Percentiles rank a stretch among this genome's conserved stretches.
Evolutionary conservation across 2,329 filamentous ascomycete genomes (phyloP).

Genomic region (Stemphylium vesicarium): DNA sequence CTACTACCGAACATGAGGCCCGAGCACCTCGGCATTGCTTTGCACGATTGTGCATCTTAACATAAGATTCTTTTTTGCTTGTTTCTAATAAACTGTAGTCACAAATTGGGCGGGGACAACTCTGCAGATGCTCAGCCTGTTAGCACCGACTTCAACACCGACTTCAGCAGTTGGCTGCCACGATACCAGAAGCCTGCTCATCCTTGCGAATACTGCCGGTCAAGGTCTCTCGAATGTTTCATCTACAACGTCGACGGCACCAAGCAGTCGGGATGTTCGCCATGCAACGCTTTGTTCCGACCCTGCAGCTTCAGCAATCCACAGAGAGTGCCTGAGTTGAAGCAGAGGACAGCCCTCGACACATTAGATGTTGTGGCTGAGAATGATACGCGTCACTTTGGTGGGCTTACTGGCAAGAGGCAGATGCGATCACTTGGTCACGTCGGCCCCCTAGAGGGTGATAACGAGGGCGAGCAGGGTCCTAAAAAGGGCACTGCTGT

Average conservation of each 20-base stretch:
- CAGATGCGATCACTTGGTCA: constrained; percentile 46
- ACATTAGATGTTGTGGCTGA: constrained; percentile 57
- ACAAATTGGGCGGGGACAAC: not conserved
- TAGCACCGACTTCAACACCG: constrained; percentile 44
- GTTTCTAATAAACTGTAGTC: constrained; percentile 16
- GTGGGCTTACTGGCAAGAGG: constrained; percentile 48
- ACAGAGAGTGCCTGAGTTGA: constrained; percentile 37
- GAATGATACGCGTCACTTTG: constrained; percentile 42
- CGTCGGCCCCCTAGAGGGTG: constrained; percentile 45
- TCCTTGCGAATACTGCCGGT: constrained; percentile 57
- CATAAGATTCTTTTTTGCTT: not conserved
- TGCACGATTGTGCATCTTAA: not conserved
- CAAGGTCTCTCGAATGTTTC: constrained; percentile 56
- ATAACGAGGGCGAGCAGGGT: constrained; percentile 32
- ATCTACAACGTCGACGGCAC: constrained; percentile 48
- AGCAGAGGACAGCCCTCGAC: constrained; percentile 51
- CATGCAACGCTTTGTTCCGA: constrained; percentile 57
- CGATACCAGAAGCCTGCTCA: constrained; percentile 54
- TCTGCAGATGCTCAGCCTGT: constrained; percentile 13
- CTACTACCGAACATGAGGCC: not conserved
- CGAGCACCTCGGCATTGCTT: not conserved
- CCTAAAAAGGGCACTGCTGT: constrained; percentile 45
- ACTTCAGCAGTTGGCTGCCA: constrained; percentile 56
- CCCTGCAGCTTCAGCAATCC: constrained; percentile 56
- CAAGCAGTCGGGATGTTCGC: constrained; percentile 52